A percentile compares a stretch with the other conserved stretches of the same genome.
Evolutionary conservation across 2,329 filamentous ascomycete species (phyloP).

Genomic region (Fusarium ambrosium): DNA sequence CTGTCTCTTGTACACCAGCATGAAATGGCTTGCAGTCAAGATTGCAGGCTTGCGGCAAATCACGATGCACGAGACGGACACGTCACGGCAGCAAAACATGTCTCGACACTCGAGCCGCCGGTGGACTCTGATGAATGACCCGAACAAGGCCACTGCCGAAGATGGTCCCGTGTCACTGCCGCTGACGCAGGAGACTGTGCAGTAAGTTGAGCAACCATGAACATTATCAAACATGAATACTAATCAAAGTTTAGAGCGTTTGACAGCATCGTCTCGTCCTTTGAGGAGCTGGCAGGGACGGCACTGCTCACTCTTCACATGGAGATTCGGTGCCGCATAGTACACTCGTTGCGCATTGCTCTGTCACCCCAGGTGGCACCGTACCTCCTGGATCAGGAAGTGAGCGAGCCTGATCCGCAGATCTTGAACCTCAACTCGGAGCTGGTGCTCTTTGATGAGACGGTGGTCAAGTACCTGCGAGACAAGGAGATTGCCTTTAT

Average conservation of each 20-base stretch:
- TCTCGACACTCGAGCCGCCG: conserved; percentile 74
- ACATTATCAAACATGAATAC: conserved; percentile 15
- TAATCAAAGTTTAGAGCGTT: conserved; percentile 72
- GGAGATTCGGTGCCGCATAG: conserved; percentile 87
- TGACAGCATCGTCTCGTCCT: conserved; percentile 86
- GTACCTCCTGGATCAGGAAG: conserved; percentile 77
- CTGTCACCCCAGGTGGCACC: conserved; percentile 72
- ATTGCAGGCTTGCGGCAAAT: conserved; percentile 86
- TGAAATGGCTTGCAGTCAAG: conserved; percentile 96
- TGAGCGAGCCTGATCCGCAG: conserved; percentile 81
- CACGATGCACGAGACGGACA: conserved; percentile 78
- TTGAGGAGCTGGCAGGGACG: conserved; percentile 82
- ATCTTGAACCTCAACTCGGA: conserved; percentile 88
- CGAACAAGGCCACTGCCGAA: conserved; percentile 69
- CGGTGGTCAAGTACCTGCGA: conserved; percentile 79
- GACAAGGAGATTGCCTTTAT: conserved; percentile 80
- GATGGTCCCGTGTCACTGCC: conserved; percentile 83
- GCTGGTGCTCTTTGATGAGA: conserved; percentile 90
- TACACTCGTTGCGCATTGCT: conserved; percentile 79
- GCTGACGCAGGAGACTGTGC: conserved; percentile 86
- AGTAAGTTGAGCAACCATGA: conserved; percentile 64
- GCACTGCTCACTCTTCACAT: conserved; percentile 89
- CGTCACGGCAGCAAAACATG: conserved; percentile 67
- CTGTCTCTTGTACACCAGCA: conserved; percentile 93
- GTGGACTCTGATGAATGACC: conserved; percentile 85